phyloP scores from a whole-genome alignment of 2,329 filamentous ascomycete genomes.

The Phoma herbarum region DNA sequence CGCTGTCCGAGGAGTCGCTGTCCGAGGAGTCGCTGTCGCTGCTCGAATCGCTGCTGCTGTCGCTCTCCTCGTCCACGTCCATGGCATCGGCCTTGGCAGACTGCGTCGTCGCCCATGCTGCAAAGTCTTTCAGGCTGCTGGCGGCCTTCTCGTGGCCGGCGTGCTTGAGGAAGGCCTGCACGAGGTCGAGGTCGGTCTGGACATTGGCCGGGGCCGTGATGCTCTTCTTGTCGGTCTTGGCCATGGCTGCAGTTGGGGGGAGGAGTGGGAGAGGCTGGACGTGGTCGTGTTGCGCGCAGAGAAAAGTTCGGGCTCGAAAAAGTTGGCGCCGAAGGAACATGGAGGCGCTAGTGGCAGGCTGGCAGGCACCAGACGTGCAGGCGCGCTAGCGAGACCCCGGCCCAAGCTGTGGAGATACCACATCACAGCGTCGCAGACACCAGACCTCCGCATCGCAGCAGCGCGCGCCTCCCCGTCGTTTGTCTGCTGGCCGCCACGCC shows the following conservation, averaged over 20 bases:
- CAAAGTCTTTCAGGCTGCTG: conserved; percentile 35
- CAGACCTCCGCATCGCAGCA: conserved; percentile 30
- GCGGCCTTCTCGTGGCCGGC: conserved; percentile 47
- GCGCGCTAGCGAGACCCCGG: conserved; percentile 23
- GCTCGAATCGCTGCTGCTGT: conserved; percentile 33
- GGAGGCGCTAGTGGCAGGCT: conserved; percentile 2
- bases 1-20: conserved; percentile 11
- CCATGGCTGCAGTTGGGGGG: conserved; percentile 31
- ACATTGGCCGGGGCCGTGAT: conserved; percentile 18
- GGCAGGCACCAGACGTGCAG: too few species aligned
- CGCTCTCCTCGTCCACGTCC: conserved; percentile 42
- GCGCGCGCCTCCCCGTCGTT: conserved; percentile 11
- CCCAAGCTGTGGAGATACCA: conserved; percentile 16
- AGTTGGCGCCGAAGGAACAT: conserved; percentile 20
- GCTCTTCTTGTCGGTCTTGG: conserved; percentile 35
- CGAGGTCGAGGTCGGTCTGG: conserved; percentile 39
- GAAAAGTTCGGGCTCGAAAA: conserved; percentile 35
- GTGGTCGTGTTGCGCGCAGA: conserved; percentile 13
- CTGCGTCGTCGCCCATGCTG: conserved; percentile 42
- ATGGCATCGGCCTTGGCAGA: conserved; percentile 34
- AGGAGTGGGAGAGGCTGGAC: neutral
- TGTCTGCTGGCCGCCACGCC: neutral
- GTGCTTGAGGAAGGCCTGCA: conserved; percentile 46
- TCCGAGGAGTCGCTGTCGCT: conserved; percentile 13
- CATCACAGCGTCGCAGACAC: conserved; percentile 23